phyloP scores from a whole-genome alignment of 2,329 filamentous ascomycete genomes.

The Penicillium nordicum region DNA sequence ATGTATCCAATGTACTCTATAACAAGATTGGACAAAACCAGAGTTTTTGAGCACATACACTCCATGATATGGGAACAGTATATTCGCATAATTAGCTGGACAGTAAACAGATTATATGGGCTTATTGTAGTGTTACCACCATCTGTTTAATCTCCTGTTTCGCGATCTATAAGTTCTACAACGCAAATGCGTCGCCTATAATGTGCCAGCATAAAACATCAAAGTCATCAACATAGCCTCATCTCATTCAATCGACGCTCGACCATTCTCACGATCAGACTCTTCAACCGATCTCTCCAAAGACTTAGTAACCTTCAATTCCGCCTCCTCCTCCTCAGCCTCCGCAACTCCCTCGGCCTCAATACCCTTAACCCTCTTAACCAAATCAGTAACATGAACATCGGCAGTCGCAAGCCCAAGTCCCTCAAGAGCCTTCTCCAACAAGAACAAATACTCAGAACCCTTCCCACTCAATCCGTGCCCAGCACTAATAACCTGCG shows the following conservation, averaged over 20 bases:
- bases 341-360: constrained; percentile 40
- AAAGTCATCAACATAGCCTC: not conserved
- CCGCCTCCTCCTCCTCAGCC: constrained; percentile 33
- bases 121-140: not conserved
- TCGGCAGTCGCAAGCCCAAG: constrained; percentile 76
- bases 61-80: not conserved
- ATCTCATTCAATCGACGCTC: constrained; percentile 17
- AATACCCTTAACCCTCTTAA: constrained; percentile 65
- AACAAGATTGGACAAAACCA: not conserved
- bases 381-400: constrained; percentile 79
- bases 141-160: not conserved
- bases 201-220: not conserved
- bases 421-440: constrained; percentile 70
- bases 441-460: constrained; percentile 77
- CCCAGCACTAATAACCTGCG: constrained; percentile 74
- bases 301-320: constrained; percentile 27
- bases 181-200: not conserved
- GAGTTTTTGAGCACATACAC: too few species aligned
- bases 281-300: constrained; percentile 16
- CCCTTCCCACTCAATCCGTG: constrained; percentile 84
- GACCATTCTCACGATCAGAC: constrained; percentile 9
- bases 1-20: not conserved
- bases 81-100: not conserved
- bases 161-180: not conserved
- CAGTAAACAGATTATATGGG: not conserved